phyloP scores from a whole-genome alignment of 768 basidiomycete genomes.

The Fomitopsis serialis region DNA sequence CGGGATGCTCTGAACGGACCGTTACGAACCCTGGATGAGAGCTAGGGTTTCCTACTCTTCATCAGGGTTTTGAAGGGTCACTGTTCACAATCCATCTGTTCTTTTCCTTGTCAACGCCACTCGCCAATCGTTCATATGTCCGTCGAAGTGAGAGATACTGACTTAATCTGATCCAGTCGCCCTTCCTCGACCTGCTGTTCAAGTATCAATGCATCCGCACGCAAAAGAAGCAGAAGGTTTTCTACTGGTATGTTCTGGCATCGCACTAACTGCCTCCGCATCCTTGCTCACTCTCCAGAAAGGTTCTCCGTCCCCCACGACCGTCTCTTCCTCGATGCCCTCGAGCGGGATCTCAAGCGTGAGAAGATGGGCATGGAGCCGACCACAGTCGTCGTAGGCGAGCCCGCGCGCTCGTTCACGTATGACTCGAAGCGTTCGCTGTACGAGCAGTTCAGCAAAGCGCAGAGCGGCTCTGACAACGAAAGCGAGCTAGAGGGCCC shows the following conservation, averaged over 20 bases:
- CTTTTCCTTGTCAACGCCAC: too few relatives aligned
- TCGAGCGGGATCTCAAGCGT: constrained; percentile 93
- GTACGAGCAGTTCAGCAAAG: constrained; percentile 80
- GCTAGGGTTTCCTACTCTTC: too few relatives aligned
- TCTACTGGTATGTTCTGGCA: constrained; percentile 70
- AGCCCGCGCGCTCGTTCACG: constrained; percentile 83
- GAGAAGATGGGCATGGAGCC: constrained; percentile 89
- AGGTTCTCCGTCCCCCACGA: constrained; percentile 98
- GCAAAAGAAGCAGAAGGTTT: constrained; percentile 99
- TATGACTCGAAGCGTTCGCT: constrained; percentile 84
- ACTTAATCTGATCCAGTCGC: constrained; percentile 50
- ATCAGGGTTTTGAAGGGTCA: too few relatives aligned
- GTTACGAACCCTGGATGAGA: too few relatives aligned
- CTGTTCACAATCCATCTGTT: too few relatives aligned
- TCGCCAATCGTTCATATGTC: background rate
- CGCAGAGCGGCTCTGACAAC: constrained; percentile 27
- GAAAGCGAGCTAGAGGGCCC: constrained; percentile 30
- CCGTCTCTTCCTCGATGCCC: constrained; percentile 92
- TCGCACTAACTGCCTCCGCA: background rate
- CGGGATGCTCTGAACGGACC: too few relatives aligned
- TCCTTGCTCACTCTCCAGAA: constrained; percentile 19
- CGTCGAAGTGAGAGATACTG: background rate
- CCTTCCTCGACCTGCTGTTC: constrained; percentile 90
- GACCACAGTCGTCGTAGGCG: constrained; percentile 70
- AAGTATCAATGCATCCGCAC: constrained; percentile 96